Conservation (phyloP, 306 rosid species). For the Aeschynomene evenia region DNA sequence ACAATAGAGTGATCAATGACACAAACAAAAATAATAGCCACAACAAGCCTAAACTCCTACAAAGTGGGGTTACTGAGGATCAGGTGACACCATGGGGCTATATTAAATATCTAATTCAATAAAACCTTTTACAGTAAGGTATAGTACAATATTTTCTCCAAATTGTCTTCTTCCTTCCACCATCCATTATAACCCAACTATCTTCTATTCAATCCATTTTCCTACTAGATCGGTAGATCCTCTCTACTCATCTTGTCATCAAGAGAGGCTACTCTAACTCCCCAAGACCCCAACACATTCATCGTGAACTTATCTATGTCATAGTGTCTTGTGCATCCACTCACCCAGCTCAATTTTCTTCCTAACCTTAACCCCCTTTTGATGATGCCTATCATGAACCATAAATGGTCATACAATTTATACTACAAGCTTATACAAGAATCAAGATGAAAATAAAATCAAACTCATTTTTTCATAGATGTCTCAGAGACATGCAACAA, state of each 20-base stretch:
- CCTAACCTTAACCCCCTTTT: background rate
- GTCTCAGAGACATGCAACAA: background rate
- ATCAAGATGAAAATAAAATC: background rate
- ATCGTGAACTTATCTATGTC: background rate
- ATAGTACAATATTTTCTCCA: background rate
- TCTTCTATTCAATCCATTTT: conserved; percentile 13
- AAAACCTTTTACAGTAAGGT: background rate
- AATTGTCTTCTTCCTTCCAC: background rate
- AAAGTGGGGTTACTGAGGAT: background rate
- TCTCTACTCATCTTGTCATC: background rate
- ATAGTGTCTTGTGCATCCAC: background rate
- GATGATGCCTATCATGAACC: background rate
- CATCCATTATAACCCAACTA: background rate
- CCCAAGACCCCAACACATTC: background rate
- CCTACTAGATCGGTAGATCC: background rate
- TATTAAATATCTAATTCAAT: background rate
- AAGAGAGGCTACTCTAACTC: conserved; percentile 12
- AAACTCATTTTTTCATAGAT: background rate
- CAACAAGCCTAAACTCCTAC: background rate
- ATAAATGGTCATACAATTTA: background rate
- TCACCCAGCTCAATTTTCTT: background rate
- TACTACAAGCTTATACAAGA: background rate
- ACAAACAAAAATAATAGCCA: too few species aligned
- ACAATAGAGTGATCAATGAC: too few species aligned
- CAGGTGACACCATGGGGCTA: background rate